Evolutionary conservation across 2,329 filamentous ascomycete species (phyloP).

Genomic region (Claviceps sp.): DNA sequence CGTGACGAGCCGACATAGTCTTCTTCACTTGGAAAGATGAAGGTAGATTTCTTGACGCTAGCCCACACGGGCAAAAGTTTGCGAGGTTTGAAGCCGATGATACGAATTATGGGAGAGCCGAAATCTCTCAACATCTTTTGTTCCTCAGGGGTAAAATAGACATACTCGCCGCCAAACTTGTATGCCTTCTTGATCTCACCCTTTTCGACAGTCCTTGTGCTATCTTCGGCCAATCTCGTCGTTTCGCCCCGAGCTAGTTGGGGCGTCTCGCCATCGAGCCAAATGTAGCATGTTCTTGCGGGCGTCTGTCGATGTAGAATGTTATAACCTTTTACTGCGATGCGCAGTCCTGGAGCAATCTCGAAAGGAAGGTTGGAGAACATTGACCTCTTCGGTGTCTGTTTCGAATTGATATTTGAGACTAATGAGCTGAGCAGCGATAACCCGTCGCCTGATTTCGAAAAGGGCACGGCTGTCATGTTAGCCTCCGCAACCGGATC

Average conservation of each 20-base stretch:
- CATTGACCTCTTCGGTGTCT: conserved; percentile 69
- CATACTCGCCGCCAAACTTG: conserved; percentile 85
- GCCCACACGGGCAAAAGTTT: conserved; percentile 69
- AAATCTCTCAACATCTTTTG: conserved; percentile 66
- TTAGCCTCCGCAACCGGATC: conserved; percentile 57
- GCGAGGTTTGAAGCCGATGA: conserved; percentile 87
- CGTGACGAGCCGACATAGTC: conserved; percentile 83
- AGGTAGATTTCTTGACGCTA: conserved; percentile 72
- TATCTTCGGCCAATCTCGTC: conserved; percentile 64
- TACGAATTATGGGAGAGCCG: conserved; percentile 67
- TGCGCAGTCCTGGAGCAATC: conserved; percentile 68
- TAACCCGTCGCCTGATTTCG: conserved; percentile 61
- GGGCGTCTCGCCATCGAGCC: conserved; percentile 70
- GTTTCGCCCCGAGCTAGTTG: conserved; percentile 69
- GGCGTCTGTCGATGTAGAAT: conserved; percentile 74
- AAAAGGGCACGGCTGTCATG: conserved; percentile 39
- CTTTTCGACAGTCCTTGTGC: conserved; percentile 63
- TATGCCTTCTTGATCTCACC: conserved; percentile 80
- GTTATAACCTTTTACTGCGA: conserved; percentile 89
- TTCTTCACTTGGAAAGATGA: conserved; percentile 88
- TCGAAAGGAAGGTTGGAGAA: conserved; percentile 84
- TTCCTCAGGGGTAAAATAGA: conserved; percentile 78
- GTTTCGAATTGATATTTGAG: conserved; percentile 81
- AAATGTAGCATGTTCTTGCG: conserved; percentile 75
- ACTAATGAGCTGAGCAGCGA: conserved; percentile 67